phyloP scores from a whole-genome alignment of 192 early-diverging fungal genomes.

The Gryganskiella cystojenkinii region DNA sequence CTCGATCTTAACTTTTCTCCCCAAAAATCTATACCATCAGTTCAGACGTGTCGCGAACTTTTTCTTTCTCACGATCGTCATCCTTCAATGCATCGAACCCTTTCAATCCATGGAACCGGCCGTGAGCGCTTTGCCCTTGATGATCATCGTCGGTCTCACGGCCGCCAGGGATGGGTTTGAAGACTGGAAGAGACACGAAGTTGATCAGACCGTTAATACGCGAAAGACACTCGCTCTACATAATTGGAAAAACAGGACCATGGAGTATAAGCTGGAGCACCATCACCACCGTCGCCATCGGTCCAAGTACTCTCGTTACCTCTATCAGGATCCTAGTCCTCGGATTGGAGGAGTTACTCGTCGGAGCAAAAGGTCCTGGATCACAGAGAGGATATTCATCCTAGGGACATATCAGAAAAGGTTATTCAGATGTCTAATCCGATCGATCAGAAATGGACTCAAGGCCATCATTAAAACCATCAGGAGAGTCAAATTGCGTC shows the following conservation, averaged over 20 bases:
- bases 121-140: conserved; percentile 84
- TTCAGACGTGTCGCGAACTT: conserved; percentile 93
- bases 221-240: conserved; percentile 58
- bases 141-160: conserved; percentile 79
- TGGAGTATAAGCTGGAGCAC: conserved; percentile 17
- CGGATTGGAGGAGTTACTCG: too few relatives aligned
- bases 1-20: conserved; percentile 84
- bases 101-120: conserved; percentile 73
- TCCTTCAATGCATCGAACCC: conserved; percentile 77
- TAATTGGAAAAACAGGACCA: conserved; percentile 68
- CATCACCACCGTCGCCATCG: conserved; percentile 10
- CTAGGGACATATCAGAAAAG: too few relatives aligned
- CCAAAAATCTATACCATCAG: conserved; percentile 96
- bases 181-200: conserved; percentile 85
- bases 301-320: conserved; percentile 10
- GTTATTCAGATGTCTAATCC: too few relatives aligned
- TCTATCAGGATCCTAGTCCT: not conserved
- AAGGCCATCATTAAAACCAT: too few relatives aligned
- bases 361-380: not conserved
- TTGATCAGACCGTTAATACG: conserved; percentile 83
- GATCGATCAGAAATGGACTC: too few relatives aligned
- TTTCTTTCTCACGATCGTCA: conserved; percentile 88
- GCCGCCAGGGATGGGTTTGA: conserved; percentile 90
- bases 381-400: too few relatives aligned
- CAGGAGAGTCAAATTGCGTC: too few relatives aligned